Evolutionary conservation across 129 eudicot species (phyloP), one percentile per base, ranked within the genome.

Genomic region (Cynara cardunculus): DNA sequence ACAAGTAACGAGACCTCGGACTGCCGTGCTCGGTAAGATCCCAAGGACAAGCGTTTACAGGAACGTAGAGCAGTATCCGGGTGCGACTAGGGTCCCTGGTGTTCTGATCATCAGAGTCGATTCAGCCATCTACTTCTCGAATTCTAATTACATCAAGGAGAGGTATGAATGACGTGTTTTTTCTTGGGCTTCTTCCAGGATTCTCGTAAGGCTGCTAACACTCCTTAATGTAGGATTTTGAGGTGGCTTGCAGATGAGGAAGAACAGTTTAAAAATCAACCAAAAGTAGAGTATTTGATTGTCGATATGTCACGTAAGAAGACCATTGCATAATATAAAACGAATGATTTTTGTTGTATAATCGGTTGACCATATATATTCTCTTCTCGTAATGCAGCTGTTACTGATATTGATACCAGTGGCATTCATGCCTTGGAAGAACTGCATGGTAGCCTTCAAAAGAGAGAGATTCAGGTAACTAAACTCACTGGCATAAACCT

Each of bases 301-400:
- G 84, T 94, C 21, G 93, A 94, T 62, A 91, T 91, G 97, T 94
- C 98, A 78, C 97, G 98, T 94, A 90, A 91, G 93, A 41, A 34
- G 53, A 41, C 26, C 11, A 18, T 59, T 79, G 11, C 59, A 9
- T 34, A 49, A 44, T 16, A 46, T 11, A 44, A 2, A 9, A 28
- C 21, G n/a, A 18, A 79, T 25, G 12, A 22, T 12, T 44, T 19
- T n/a, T n/a, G 3, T 79, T 32, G 25, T 16, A 18, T 30, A 3
- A 62, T 25, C 19, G 10, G 24, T 66, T 21, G 24, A 69, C 2
- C 21, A 30, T 11, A 26, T 3, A 21, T 0, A 25, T 9, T 9
- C 5, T 67, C 22, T 11, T 24, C 0, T 30, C 14, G 64, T 75
- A n/a, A 24, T 84, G 84, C 97, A 94, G 98, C 98, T 79, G 97